Evolutionary conservation across 2,329 filamentous ascomycete genomes (phyloP).

Genomic region (Blastomyces percursus): DNA sequence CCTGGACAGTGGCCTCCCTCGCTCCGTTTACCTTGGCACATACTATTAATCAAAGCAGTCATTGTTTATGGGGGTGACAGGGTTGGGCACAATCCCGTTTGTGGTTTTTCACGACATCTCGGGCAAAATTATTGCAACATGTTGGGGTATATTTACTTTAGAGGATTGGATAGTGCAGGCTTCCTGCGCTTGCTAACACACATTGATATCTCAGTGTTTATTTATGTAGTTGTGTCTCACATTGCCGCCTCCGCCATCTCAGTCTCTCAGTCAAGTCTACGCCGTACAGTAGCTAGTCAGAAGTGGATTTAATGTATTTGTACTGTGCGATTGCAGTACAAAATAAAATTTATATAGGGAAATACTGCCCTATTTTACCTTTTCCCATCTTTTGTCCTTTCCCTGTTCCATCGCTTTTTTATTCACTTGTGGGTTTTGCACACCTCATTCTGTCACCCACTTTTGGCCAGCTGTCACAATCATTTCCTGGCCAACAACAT

Average conservation of each 20-base stretch:
- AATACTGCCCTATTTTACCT: not conserved
- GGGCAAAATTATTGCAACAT: not conserved
- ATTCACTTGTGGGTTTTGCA: not conserved
- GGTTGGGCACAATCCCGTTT: not conserved
- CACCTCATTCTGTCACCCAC: not conserved
- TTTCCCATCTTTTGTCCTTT: not conserved
- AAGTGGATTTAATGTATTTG: not conserved
- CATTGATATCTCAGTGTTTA: not conserved
- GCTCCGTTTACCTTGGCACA: not conserved
- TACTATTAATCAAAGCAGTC: not conserved
- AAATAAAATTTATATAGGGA: too few relatives aligned
- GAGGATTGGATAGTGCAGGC: not conserved
- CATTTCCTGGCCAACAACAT: not conserved
- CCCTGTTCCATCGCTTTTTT: not conserved
- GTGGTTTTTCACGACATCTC: not conserved
- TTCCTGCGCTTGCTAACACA: not conserved
- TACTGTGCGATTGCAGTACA: not conserved
- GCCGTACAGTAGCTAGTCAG: not conserved
- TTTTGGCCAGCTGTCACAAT: not conserved
- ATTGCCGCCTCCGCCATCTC: not conserved
- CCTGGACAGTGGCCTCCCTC: not conserved
- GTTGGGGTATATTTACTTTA: not conserved
- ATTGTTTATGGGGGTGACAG: not conserved
- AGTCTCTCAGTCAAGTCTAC: not conserved
- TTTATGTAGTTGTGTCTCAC: not conserved